Evolutionary conservation across 352 stramenopile genomes (phyloP).

Genomic region (Globisporangium solare): DNA sequence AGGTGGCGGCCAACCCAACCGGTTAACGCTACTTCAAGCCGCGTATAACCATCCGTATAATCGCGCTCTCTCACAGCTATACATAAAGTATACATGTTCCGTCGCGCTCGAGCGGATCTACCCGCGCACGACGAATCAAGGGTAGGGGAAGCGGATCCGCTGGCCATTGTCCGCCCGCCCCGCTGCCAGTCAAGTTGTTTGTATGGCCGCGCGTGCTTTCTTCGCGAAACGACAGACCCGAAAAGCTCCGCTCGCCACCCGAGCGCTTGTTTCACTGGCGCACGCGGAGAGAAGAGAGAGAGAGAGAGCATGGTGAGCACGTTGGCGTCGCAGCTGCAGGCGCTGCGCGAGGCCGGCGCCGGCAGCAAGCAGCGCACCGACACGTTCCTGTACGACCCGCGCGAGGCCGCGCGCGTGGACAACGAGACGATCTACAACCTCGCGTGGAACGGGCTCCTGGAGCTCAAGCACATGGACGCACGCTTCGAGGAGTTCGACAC

Average conservation of each 20-base stretch:
- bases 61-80: too few species aligned
- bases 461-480: conserved; percentile 76
- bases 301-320: conserved; percentile 46
- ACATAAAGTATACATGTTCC: too few species aligned
- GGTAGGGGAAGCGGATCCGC: too few species aligned
- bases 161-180: background rate
- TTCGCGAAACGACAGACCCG: conserved; percentile 12
- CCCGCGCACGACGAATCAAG: too few species aligned
- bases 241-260: conserved; percentile 13
- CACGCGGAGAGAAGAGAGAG: background rate
- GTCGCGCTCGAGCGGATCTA: too few species aligned
- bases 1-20: too few species aligned
- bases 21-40: too few species aligned
- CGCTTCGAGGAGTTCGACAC: conserved; percentile 62
- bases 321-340: conserved; percentile 74
- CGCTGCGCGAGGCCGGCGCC: conserved; percentile 68
- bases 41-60: too few species aligned
- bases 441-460: conserved; percentile 75
- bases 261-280: background rate
- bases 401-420: conserved; percentile 76
- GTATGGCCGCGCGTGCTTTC: background rate
- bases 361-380: conserved; percentile 79
- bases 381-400: conserved; percentile 83
- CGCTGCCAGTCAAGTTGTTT: conserved; percentile 8
- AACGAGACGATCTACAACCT: conserved; percentile 84